Evolutionary conservation across 2,329 filamentous ascomycete species (phyloP), one percentile per base, ranked within the genome.

Genomic region (Dichotomopilus funicola): DNA sequence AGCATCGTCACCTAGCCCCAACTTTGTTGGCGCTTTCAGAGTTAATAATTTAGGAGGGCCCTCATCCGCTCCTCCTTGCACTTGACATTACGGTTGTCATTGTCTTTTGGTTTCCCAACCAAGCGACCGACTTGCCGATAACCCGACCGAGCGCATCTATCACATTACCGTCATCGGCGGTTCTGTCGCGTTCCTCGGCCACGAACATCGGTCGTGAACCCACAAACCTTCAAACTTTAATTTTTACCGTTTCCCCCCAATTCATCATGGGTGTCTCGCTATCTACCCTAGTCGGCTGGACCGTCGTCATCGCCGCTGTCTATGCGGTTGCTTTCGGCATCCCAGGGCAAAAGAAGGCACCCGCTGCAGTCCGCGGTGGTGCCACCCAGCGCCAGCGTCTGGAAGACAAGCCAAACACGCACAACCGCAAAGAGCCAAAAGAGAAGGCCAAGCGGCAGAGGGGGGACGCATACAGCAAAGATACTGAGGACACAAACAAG

Each of bases 401-500:
- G 9, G 65, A 68, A 31, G 71, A 71, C 11, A 61, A 63, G 38
- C 69, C 67, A 51, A 69, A 68, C 54, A 65, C 64, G 31, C 70
- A 71, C 57, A 60, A 55, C 36, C 61, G 67, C 59, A 67, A 71
- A 19, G 73, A 74, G 46, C 64, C 67, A 38, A 71, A 72, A 59
- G 62, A 65, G 13, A 68, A 71, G 64, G 63, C 66, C 62, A 75
- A 78, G 65, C 72, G 75, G 5, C 63, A 73, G 50, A 56, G 64
- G 50, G 52, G 49, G 55, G 65, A 65, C 34, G 56, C 62, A 7
- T 59, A 58, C 51, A 57, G 42, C 55, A 65, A 75, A 58, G 72
- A 68, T 58, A 75, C 72, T 60, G 67, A 72, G 45, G 62, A 56
- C 2, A 50, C 62, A 31, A 57, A 44, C 55, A 65, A 65, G 55